Conservation (phyloP, 805 yeast genomes). For the Citeromyces matritensis region DNA sequence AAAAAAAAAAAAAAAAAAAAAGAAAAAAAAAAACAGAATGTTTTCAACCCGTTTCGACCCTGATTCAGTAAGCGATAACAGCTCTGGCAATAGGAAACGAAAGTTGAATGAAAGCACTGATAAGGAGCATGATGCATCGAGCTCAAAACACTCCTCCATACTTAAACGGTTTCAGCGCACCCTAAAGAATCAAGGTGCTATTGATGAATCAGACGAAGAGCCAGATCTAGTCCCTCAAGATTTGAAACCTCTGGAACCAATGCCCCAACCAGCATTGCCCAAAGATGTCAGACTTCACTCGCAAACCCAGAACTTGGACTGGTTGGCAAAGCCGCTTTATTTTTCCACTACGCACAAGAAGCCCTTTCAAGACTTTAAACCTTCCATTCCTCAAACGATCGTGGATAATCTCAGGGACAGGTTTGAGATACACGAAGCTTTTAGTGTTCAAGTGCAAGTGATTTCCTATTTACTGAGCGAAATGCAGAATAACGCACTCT, state of each 20-base stretch:
- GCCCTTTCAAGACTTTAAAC: constrained; percentile 32
- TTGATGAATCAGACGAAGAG: constrained; percentile 6
- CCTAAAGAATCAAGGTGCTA: constrained; percentile 7
- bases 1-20: too few species aligned
- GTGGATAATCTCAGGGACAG: constrained; percentile 25
- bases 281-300: constrained; percentile 26
- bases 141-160: constrained; percentile 31
- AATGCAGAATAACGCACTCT: constrained; percentile 18
- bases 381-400: constrained; percentile 24
- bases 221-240: constrained; percentile 8
- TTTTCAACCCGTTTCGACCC: too few species aligned
- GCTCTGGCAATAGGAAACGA: too few species aligned
- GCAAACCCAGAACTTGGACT: constrained; percentile 28
- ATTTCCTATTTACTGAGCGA: constrained; percentile 36
- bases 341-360: constrained; percentile 28
- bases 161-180: constrained; percentile 36
- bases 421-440: constrained; percentile 39
- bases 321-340: constrained; percentile 56
- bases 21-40: too few species aligned
- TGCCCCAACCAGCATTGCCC: constrained; percentile 76
- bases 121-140: constrained; percentile 2
- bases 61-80: too few species aligned
- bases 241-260: constrained; percentile 22
- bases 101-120: constrained; percentile 1
- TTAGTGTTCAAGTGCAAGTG: constrained; percentile 64